These are phyloP conservation scores for Blastobotrys elegans DNA, from an alignment of 1,139 yeast genomes.

Conservation along the genomic window DNA sequence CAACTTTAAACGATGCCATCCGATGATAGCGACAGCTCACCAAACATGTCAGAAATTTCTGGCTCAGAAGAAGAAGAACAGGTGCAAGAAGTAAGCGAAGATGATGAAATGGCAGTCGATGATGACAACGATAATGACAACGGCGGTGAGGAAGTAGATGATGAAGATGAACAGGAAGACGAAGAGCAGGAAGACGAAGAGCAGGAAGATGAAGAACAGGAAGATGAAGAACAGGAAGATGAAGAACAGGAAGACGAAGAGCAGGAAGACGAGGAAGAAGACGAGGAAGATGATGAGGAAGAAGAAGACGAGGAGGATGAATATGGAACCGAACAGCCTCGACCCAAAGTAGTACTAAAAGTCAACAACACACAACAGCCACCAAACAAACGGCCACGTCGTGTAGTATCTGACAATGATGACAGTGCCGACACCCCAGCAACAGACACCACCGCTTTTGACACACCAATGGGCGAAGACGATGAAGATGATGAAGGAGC, in stretches of 20 bases:
- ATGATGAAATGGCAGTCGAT: constrained; percentile 17
- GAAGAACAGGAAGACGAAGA: too few relatives aligned
- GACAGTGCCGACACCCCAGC: constrained; percentile 16
- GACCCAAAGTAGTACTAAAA: constrained; percentile 7
- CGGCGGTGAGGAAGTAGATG: constrained; percentile 18
- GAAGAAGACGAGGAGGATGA: constrained; percentile 21
- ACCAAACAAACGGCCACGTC: constrained; percentile 13
- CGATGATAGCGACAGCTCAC: background rate
- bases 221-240: constrained; percentile 19
- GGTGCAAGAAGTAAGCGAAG: constrained; percentile 19
- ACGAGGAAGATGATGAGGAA: constrained; percentile 18
- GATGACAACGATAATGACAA: too few relatives aligned
- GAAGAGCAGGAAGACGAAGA: constrained; percentile 18
- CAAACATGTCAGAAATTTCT: constrained; percentile 22
- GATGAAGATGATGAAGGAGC: constrained; percentile 17
- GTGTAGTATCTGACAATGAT: constrained; percentile 13
- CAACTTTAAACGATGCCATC: background rate
- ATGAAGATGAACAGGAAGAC: constrained; percentile 19
- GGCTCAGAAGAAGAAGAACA: constrained; percentile 15
- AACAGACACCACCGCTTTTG: constrained; percentile 14
- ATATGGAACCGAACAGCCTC: constrained; percentile 17
- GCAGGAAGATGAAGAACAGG: constrained; percentile 16
- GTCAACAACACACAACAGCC: constrained; percentile 6
- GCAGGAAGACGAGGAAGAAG: constrained; percentile 11
- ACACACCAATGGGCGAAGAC: constrained; percentile 18